Evolutionary conservation across 2,329 filamentous ascomycete species (phyloP), one percentile per base, ranked within the genome.

Genomic region (Westerdykella sp.): DNA sequence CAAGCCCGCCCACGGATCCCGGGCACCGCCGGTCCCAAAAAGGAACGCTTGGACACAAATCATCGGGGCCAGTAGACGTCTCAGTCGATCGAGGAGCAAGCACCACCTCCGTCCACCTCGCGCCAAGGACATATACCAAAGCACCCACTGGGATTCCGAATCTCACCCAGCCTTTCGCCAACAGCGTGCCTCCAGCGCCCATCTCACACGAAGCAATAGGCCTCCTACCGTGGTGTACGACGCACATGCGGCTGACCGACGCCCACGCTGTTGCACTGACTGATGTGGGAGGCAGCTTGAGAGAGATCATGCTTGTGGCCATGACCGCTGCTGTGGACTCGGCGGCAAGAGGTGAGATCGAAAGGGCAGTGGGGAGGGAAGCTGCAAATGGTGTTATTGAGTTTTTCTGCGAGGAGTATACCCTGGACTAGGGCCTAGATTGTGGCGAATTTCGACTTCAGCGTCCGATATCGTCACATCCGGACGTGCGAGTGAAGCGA

Each of bases 321-420:
- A 43, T 65, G 34, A 25, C 47, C 3, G 59, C 58, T 15, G 38
- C 41, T 9, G 42, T 48, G 7, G 57, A 59, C 23, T 51, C 42
- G 6, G 41, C 45, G 35, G 39, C 42, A 21, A 43, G 37, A 18
- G 50, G 15, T 31, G 38, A 37, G 10, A 35, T 66, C n/a, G 48
- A 51, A 34, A 22, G 30, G 9, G 53, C 57, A 6, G 43, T 67
- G 16, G 65, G 61, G 1, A 22, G 7, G 9, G 46, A 54, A 22
- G 47, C 37, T 21, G 50, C 57, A 13, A 18, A 23, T 6, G 48
- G 50, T 12, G 47, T 67, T 30, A 47, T 54, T 1, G 59, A 64
- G 14, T 68, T 67, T 46, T 67, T 61, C 37, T 37, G 21, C 6
- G 58, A 60, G 2, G 64, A 68, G 46, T 67, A 55, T 51, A 57